These are phyloP conservation scores for Colletotrichum spaethianum DNA, from an alignment of 2,329 filamentous ascomycete genomes.

Conservation along the genomic window DNA sequence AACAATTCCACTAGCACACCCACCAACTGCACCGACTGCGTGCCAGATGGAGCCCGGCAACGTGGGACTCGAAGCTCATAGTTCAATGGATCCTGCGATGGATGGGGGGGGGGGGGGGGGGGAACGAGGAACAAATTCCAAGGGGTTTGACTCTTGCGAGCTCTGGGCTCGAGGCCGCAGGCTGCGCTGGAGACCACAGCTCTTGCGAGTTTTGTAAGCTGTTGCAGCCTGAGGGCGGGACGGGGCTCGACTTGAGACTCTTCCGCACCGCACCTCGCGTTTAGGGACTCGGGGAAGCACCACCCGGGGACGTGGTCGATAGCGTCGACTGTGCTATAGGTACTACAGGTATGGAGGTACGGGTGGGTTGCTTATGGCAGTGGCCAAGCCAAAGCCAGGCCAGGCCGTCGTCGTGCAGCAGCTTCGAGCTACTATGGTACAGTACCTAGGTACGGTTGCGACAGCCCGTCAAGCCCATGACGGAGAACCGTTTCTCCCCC, in stretches of 20 bases:
- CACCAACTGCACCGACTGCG: background rate
- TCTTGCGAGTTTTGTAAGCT: background rate
- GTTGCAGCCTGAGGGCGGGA: constrained; percentile 5
- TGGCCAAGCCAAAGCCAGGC: too few species aligned
- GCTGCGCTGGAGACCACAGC: background rate
- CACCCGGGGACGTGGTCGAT: background rate
- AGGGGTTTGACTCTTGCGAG: constrained; percentile 21
- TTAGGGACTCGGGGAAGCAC: background rate
- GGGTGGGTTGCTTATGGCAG: too few species aligned
- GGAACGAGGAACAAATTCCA: background rate
- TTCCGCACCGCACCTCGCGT: background rate
- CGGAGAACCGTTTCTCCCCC: background rate
- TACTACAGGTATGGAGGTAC: background rate
- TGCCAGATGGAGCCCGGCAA: background rate
- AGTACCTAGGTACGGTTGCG: too few species aligned
- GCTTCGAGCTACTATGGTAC: background rate
- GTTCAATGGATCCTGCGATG: background rate
- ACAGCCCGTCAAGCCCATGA: background rate
- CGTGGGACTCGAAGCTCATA: background rate
- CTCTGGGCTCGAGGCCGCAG: background rate
- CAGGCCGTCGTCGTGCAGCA: background rate
- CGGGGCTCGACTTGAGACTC: constrained; percentile 19
- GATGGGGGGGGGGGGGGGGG: background rate
- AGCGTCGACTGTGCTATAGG: background rate
- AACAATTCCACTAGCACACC: background rate